Evolutionary conservation across 257 asterid genomes (phyloP).

Genomic region (Capsicum pubescens): DNA sequence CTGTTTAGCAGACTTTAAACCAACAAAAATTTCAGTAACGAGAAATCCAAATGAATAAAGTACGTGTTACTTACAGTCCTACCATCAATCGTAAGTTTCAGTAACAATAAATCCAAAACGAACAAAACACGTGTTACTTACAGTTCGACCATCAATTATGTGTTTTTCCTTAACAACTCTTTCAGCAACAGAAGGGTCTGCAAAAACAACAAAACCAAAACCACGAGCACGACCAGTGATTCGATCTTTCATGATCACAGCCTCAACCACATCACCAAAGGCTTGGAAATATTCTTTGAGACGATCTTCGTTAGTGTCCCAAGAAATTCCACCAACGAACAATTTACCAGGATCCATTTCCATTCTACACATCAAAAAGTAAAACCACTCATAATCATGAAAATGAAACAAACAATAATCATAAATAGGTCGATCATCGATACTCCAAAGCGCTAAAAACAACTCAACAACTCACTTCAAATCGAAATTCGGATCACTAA

Average conservation of each 20-base stretch:
- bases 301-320: conserved; percentile 96
- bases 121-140: conserved; percentile 47
- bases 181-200: conserved; percentile 84
- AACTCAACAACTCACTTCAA: conserved; percentile 34
- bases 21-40: not conserved
- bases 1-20: not conserved
- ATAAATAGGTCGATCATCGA: conserved; percentile 30
- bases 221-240: conserved; percentile 96
- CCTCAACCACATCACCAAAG: conserved; percentile 85
- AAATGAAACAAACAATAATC: conserved; percentile 31
- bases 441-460: conserved; percentile 22
- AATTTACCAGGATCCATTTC: conserved; percentile 85
- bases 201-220: conserved; percentile 86
- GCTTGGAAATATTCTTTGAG: conserved; percentile 72
- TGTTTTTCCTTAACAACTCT: conserved; percentile 85
- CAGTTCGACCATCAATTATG: conserved; percentile 84
- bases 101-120: not conserved
- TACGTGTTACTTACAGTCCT: conserved; percentile 71
- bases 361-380: conserved; percentile 55
- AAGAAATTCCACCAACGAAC: conserved; percentile 93
- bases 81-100: conserved; percentile 58
- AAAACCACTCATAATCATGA: conserved; percentile 35
- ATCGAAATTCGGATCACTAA: conserved; percentile 16
- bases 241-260: conserved; percentile 94
- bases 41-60: not conserved